Evolutionary conservation across 306 rosid genomes (phyloP), one percentile per base, ranked within the genome.

Genomic region (Erythrophleum fordii): DNA sequence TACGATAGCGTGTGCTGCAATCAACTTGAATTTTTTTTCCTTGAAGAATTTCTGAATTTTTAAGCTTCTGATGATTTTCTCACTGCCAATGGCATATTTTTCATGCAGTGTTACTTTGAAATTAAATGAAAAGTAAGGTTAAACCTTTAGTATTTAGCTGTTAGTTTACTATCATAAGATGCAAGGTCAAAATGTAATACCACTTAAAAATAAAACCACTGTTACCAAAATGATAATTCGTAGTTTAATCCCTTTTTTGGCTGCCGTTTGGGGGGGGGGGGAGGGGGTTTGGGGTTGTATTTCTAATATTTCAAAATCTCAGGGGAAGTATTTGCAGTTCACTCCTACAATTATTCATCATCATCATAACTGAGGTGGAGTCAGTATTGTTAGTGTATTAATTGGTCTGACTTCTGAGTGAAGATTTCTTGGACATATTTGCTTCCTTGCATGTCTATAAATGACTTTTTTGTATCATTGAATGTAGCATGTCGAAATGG

Each of bases 401-500:
- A 11, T 73, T 64, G 35, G 23, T 44, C 35, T 69, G 17, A 69
- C 23, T 80, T 42, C 35, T 70, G 13, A 62, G 31, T 82, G 26
- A 49, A 42, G 26, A 31, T 73, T 62, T 64, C 23, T 68, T 58
- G 25, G 46, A 49, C 23, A 7, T 56, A 28, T 74, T 37, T 60
- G 7, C 28, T 14, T 82, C 16, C 28, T 59, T 60, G 64, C 64
- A 53, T 20, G 59, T 37, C 31, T 20, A 6, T 12, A 68, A 34
- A 53, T 70, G 25, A 37, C 23, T 74, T 70, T 22, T 6, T 74
- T 60, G n/a, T 77, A 67, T 79, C 83, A 64, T 55, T 76, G 58
- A 72, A 51, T 83, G 85, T 70, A 93, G 98, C 82, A 56, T 79
- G 81, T 69, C 16, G 90, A 79, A 68, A 66, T 74, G 62, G 90